These are phyloP conservation scores for Zanthoxylum bungeanum DNA, from an alignment of 345 rosid species.

Conservation along the genomic window DNA sequence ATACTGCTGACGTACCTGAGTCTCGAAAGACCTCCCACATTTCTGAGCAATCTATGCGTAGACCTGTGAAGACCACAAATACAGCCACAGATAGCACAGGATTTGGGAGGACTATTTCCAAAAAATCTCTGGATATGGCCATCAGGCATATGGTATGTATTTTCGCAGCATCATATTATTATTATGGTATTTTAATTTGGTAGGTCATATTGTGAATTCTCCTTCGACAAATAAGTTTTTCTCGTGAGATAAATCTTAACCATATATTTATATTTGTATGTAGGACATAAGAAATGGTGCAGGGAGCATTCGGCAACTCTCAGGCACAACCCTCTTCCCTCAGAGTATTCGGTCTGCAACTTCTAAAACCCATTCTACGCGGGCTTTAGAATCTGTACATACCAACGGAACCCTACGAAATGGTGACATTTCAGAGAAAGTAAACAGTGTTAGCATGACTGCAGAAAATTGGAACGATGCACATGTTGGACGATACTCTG, in stretches of 20 bases:
- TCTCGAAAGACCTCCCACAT: conserved; percentile 49
- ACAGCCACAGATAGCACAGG: conserved; percentile 60
- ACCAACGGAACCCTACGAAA: conserved; percentile 37
- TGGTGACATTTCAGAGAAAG: conserved; percentile 31
- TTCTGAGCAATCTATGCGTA: conserved; percentile 57
- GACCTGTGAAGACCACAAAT: conserved; percentile 50
- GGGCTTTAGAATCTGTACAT: conserved; percentile 42
- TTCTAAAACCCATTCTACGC: conserved; percentile 51
- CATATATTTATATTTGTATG: conserved; percentile 13
- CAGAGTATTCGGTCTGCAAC: conserved; percentile 77
- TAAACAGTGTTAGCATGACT: conserved; percentile 23
- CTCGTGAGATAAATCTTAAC: conserved; percentile 8
- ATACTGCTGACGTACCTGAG: conserved; percentile 50
- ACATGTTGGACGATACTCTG: conserved; percentile 44
- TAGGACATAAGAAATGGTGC: conserved; percentile 86
- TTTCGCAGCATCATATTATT: conserved; percentile 1
- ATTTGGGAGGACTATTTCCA: conserved; percentile 84
- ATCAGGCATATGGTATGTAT: conserved; percentile 85
- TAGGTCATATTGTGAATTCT: background rate
- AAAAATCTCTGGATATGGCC: conserved; percentile 92
- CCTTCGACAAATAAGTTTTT: too few species aligned
- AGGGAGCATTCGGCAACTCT: conserved; percentile 46
- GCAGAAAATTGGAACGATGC: conserved; percentile 38
- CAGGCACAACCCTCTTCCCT: conserved; percentile 81
- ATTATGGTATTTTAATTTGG: background rate